These are phyloP conservation scores for Barnettozyma populi DNA, from an alignment of 805 yeast species.

Conservation along the genomic window DNA sequence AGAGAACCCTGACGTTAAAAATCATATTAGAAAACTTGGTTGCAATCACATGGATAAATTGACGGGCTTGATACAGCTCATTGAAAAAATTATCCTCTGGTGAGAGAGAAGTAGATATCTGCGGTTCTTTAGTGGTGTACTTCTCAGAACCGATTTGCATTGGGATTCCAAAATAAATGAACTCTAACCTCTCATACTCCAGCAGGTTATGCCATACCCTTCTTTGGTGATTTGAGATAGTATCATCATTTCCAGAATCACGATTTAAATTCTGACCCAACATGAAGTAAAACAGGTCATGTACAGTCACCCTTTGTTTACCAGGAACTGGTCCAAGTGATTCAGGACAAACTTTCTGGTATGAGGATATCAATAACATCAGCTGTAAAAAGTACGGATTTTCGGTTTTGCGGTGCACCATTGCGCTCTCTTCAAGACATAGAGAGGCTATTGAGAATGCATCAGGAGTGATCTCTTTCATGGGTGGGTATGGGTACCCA, in stretches of 20 bases:
- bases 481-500: constrained; percentile 1
- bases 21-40: constrained; percentile 2
- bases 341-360: constrained; percentile 6
- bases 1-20: constrained; percentile 1
- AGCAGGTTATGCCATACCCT: constrained; percentile 4
- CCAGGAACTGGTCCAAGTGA: constrained; percentile 2
- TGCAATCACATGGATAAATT: background rate
- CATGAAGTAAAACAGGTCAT: background rate
- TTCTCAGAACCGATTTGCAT: background rate
- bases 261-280: background rate
- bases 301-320: background rate
- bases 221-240: background rate
- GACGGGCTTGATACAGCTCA: constrained; percentile 2
- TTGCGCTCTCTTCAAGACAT: constrained; percentile 3
- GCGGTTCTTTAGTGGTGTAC: constrained; percentile 4
- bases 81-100: constrained; percentile 2
- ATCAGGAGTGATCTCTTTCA: constrained; percentile 2
- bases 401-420: background rate
- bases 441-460: constrained; percentile 4
- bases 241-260: background rate
- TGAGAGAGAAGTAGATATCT: background rate
- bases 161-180: constrained; percentile 2
- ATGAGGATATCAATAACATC: constrained; percentile 5
- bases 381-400: background rate
- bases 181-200: constrained; percentile 5